These are phyloP conservation scores for Hypoxylon subgilvum DNA, from an alignment of 495 filamentous ascomycete species.

Conservation along the genomic window DNA sequence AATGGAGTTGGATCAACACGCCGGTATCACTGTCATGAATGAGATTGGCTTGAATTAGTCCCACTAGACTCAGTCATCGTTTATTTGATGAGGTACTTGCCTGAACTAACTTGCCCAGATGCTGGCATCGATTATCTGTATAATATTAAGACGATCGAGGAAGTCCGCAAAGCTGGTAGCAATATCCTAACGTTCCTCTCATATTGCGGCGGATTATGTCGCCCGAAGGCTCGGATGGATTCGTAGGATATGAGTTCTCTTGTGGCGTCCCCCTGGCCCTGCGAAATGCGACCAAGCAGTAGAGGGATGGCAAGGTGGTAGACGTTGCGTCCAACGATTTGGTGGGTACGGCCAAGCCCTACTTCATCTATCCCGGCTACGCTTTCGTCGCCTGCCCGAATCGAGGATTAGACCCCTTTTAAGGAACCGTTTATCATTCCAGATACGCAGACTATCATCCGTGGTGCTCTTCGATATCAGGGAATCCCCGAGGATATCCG, in stretches of 20 bases:
- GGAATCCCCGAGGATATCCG: conserved; percentile 90
- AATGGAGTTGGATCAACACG: conserved; percentile 80
- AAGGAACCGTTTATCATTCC: conserved; percentile 89
- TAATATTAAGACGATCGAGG: conserved; percentile 86
- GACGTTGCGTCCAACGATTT: conserved; percentile 69
- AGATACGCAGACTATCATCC: conserved; percentile 62
- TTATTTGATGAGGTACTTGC: too few relatives aligned
- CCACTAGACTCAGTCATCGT: too few relatives aligned
- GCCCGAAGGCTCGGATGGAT: conserved; percentile 85
- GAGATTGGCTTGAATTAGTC: conserved; percentile 77
- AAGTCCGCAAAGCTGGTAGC: conserved; percentile 82
- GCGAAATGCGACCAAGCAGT: conserved; percentile 84
- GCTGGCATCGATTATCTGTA: conserved; percentile 82
- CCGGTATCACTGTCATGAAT: conserved; percentile 97
- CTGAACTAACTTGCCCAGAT: too few relatives aligned
- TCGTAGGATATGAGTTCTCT: conserved; percentile 95
- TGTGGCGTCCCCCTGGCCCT: conserved; percentile 90
- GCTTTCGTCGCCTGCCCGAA: conserved; percentile 94
- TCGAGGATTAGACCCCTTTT: conserved; percentile 85
- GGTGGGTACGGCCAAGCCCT: conserved; percentile 88
- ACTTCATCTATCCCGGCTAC: conserved; percentile 86
- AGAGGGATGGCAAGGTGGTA: conserved; percentile 75
- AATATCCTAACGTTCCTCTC: conserved; percentile 83
- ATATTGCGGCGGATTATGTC: conserved; percentile 88
- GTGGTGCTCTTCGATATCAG: conserved; percentile 73